These are phyloP conservation scores for Podospora comata DNA, from an alignment of 495 filamentous ascomycete genomes.

Conservation along the genomic window DNA sequence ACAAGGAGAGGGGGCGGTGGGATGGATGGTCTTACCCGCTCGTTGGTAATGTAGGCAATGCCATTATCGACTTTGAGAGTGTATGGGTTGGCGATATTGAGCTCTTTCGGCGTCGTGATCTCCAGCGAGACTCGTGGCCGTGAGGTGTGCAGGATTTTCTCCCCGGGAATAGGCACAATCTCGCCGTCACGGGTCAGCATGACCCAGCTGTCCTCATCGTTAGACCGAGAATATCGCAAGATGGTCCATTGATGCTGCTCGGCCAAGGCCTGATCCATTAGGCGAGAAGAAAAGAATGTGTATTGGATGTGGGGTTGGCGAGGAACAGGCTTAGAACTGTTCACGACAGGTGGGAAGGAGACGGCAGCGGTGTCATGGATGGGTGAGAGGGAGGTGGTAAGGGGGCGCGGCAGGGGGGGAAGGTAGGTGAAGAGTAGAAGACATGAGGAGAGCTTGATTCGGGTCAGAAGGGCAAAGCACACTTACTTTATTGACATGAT, in stretches of 20 bases:
- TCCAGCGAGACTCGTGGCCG: constrained; percentile 44
- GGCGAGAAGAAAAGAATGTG: background rate
- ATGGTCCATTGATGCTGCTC: constrained; percentile 43
- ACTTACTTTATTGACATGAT: constrained; percentile 71
- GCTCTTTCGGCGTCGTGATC: constrained; percentile 44
- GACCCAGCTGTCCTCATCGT: constrained; percentile 51
- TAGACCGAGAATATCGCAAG: constrained; percentile 33
- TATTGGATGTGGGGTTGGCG: constrained; percentile 14
- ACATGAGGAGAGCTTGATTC: constrained; percentile 24
- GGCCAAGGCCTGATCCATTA: constrained; percentile 43
- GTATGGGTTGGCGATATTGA: constrained; percentile 43
- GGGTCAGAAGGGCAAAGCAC: constrained; percentile 28
- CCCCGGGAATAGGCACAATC: constrained; percentile 48
- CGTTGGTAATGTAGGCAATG: constrained; percentile 80
- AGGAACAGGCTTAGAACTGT: background rate
- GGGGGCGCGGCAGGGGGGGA: constrained; percentile 24
- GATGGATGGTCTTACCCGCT: constrained; percentile 56
- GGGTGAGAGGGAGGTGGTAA: constrained; percentile 12
- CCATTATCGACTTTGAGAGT: constrained; percentile 47
- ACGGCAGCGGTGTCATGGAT: constrained; percentile 7
- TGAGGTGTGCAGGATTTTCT: constrained; percentile 47
- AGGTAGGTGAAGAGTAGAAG: constrained; percentile 21
- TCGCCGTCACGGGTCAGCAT: constrained; percentile 51
- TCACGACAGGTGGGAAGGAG: background rate
- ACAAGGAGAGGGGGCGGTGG: background rate